Base-by-base conservation (phyloP, 768 basidiomycete species). In the Fomitopsis pulvina region DNA sequence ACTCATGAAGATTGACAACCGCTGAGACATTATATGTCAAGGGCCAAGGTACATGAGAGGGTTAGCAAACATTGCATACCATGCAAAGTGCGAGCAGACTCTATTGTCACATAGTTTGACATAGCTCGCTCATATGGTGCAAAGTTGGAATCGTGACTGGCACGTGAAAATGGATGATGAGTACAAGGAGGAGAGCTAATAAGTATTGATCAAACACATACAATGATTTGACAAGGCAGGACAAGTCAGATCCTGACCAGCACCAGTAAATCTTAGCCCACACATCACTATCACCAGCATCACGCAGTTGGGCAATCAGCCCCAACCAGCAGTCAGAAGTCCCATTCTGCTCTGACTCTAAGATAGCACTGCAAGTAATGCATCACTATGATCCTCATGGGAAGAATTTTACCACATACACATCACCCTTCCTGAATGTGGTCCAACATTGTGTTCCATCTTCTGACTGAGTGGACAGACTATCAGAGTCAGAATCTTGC, bases 181-280 rank as follows among this genome's bases (percentile, higher is more conserved):
- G 9, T 5, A 26, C 26, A 30, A 26, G 12, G n/a, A 11, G 10
- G 21, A 20, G 18, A 27, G 34, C 8, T 9, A 18, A 11, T 27
- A 46, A 8, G 9, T 8, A 41, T 11, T 39, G 22, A 18, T 2
- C 21, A 24, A 14, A 18, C 3, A 47, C 57, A 43, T 26, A 58
- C 57, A 58, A 58, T 1, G 39, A 41, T 30, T 50, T 55, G 30
- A 50, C 16, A 9, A 41, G 29, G 4, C 41, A 37, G 14, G 38
- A 21, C 3, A 53, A 26, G 39, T 58, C 57, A 12, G 49, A 50
- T 2, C 47, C 41, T 0, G 57, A 56, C 50, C 47, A 59, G 32
- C 56, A 56, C 57, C 57, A 59, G 1, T 25, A 30, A 1, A 59
- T 42, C 24, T 51, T 51, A 16, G 52, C 52, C n/a, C 53, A 37